Evolutionary conservation across 1,284 basidiomycete genomes (phyloP).

Genomic region (Golubevia sp.): DNA sequence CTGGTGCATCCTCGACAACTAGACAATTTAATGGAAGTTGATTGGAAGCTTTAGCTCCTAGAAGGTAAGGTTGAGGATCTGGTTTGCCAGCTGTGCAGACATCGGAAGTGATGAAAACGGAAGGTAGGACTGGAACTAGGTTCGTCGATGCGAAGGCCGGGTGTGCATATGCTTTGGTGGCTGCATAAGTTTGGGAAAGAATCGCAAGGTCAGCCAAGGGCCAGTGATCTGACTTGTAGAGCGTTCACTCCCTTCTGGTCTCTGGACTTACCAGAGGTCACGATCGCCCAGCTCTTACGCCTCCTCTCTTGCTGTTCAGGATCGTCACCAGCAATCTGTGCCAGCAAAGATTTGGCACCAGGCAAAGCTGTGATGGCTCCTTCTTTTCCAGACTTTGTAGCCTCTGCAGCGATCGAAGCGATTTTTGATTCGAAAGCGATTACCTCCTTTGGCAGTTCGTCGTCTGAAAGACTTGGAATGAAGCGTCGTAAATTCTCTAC

Average conservation of each 20-base stretch:
- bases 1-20: conserved; percentile 58
- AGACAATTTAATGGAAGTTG: conserved; percentile 18
- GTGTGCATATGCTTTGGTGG: conserved; percentile 53
- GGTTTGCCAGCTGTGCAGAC: conserved; percentile 51
- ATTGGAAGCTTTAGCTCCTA: conserved; percentile 29
- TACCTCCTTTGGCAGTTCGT: conserved; percentile 36
- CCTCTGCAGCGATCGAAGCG: conserved; percentile 41
- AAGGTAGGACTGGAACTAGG: conserved; percentile 22
- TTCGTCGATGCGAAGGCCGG: conserved; percentile 41
- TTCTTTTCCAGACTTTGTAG: conserved; percentile 8
- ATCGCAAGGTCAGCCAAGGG: too few species aligned
- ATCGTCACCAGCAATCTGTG: conserved; percentile 30
- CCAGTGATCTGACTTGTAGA: too few species aligned
- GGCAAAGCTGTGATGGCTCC: conserved; percentile 56
- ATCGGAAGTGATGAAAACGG: conserved; percentile 51
- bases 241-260: too few species aligned
- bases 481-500: conserved; percentile 53
- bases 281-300: conserved; percentile 57
- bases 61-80: conserved; percentile 53
- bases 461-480: conserved; percentile 39
- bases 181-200: conserved; percentile 12
- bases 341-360: conserved; percentile 42
- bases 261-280: conserved; percentile 26
- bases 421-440: conserved; percentile 51
- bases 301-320: conserved; percentile 4